Evolutionary conservation across 2,329 filamentous ascomycete species (phyloP).

Genomic region (Xylariaceae sp.): DNA sequence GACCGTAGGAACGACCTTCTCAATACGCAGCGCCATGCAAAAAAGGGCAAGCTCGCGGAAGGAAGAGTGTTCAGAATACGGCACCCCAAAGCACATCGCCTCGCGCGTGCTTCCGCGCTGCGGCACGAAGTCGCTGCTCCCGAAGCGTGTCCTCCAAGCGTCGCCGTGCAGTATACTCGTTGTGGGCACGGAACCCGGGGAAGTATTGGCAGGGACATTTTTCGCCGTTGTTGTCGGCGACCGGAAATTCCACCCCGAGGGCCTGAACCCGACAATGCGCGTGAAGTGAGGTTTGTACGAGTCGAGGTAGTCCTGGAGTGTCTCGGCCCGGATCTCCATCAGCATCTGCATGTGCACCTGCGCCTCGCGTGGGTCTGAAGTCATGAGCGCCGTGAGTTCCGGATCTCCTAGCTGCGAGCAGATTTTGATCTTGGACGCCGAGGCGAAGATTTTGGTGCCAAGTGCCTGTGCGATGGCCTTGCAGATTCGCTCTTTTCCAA

Average conservation of each 20-base stretch:
- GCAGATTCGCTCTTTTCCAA: constrained; percentile 95
- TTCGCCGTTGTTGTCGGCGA: constrained; percentile 23
- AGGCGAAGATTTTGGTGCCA: constrained; percentile 83
- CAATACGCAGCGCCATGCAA: constrained; percentile 79
- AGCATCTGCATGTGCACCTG: constrained; percentile 98
- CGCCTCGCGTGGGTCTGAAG: constrained; percentile 73
- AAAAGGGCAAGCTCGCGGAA: constrained; percentile 95
- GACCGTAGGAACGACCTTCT: constrained; percentile 88
- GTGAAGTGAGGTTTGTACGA: constrained; percentile 77
- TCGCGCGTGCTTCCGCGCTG: constrained; percentile 80
- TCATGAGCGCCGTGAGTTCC: constrained; percentile 74
- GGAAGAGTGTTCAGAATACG: constrained; percentile 92
- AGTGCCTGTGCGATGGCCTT: constrained; percentile 85
- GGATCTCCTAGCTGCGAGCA: constrained; percentile 81
- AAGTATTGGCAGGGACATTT: constrained; percentile 51
- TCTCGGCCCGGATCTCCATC: constrained; percentile 89
- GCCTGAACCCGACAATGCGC: constrained; percentile 84
- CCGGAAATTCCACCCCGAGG: constrained; percentile 91
- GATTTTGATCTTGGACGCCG: constrained; percentile 76
- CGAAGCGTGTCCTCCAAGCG: constrained; percentile 74
- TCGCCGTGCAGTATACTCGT: constrained; percentile 52
- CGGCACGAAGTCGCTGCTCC: constrained; percentile 66
- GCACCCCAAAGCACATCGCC: constrained; percentile 86
- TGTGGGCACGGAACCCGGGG: constrained; percentile 48
- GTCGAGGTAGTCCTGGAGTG: constrained; percentile 82